These are phyloP conservation scores for Neodidymelliopsis sp. DNA, from an alignment of 2,329 filamentous ascomycete genomes.

Conservation along the genomic window DNA sequence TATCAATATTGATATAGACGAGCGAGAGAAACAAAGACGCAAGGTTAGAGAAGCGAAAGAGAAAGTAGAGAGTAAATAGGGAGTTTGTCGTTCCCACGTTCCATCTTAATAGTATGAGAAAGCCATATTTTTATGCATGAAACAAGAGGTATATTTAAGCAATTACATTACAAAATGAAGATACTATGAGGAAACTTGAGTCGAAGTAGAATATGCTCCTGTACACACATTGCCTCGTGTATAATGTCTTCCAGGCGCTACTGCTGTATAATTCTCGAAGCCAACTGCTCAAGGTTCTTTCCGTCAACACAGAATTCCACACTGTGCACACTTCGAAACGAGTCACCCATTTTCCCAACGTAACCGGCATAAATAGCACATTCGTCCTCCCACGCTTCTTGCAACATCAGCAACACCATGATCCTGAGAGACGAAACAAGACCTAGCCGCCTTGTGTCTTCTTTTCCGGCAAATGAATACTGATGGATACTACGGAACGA, in stretches of 20 bases:
- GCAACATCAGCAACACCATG: constrained; percentile 10
- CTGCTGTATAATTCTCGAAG: no score
- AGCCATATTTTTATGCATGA: no score
- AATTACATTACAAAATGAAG: no score
- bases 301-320: constrained; percentile 7
- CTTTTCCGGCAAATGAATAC: constrained; percentile 2
- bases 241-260: no score
- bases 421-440: constrained; percentile 6
- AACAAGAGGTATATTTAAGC: no score
- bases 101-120: no score
- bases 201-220: no score
- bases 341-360: constrained; percentile 4
- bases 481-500: constrained; percentile 11
- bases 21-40: constrained; percentile 43
- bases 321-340: constrained; percentile 9
- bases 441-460: not conserved
- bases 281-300: constrained; percentile 4
- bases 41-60: constrained; percentile 16
- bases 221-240: no score
- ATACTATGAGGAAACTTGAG: no score
- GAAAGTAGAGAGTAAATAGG: not conserved
- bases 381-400: constrained; percentile 17
- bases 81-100: not conserved
- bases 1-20: constrained; percentile 44
- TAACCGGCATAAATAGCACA: constrained; percentile 6